Percentiles rank a stretch among this genome's conserved stretches.
Evolutionary conservation across 208 protist genomes (phyloP).

Genomic region (Wallacemonas sp.): DNA sequence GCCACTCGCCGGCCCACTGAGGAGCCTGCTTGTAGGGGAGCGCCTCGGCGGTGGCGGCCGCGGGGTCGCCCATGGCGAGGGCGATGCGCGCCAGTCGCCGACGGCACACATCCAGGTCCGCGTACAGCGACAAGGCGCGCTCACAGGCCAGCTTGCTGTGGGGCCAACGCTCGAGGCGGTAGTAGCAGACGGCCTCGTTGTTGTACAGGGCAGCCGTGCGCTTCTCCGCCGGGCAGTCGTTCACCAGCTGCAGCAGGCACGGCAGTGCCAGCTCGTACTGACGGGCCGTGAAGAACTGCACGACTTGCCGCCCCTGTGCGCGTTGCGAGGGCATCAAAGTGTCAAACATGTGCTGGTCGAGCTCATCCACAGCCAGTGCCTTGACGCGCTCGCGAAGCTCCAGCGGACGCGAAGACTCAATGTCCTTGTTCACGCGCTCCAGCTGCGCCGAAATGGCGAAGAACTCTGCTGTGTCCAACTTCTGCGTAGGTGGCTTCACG

Average conservation of each 20-base stretch:
- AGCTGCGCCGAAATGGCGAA: slow-evolving; percentile 51
- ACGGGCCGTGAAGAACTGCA: slow-evolving; percentile 12
- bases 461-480: slow-evolving; percentile 49
- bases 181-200: slow-evolving; percentile 62
- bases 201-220: slow-evolving; percentile 39
- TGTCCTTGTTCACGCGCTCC: slow-evolving; percentile 34
- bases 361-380: slow-evolving; percentile 22
- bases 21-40: slow-evolving; percentile 20
- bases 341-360: slow-evolving; percentile 24
- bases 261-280: slow-evolving; percentile 26
- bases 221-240: slow-evolving; percentile 20
- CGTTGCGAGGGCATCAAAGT: slow-evolving; percentile 14
- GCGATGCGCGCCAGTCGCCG: slow-evolving; percentile 40
- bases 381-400: slow-evolving; percentile 9
- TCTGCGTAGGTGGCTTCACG: slow-evolving; percentile 5
- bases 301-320: slow-evolving; percentile 5
- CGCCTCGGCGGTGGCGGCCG: slow-evolving; percentile 28
- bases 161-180: slow-evolving; percentile 51
- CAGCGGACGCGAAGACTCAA: slow-evolving; percentile 17
- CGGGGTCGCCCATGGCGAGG: slow-evolving; percentile 32
- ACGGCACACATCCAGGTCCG: slow-evolving; percentile 34
- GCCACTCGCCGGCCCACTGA: slow-evolving; percentile 34
- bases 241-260: slow-evolving; percentile 19
- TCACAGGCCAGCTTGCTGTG: slow-evolving; percentile 31
- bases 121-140: slow-evolving; percentile 44